A percentile compares a stretch with the other conserved stretches of the same genome.
These are phyloP conservation scores for Nidularia sp. DNA, from an alignment of 768 basidiomycete genomes.

Conservation along the genomic window DNA sequence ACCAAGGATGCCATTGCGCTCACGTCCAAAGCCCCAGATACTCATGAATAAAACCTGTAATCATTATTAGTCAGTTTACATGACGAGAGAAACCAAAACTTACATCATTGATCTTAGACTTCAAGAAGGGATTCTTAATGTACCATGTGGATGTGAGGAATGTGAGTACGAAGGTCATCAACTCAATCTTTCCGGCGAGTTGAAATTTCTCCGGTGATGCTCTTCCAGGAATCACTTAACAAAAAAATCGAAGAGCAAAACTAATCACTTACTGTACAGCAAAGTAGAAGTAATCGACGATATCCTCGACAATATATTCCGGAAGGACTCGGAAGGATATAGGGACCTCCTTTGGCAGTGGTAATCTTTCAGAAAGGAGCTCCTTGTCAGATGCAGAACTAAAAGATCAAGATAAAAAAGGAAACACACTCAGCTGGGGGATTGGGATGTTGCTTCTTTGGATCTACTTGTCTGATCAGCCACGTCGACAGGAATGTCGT, in stretches of 20 bases:
- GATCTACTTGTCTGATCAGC: conserved; percentile 89
- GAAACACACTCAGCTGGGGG: conserved; percentile 58
- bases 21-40: conserved; percentile 61
- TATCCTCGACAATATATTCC: conserved; percentile 91
- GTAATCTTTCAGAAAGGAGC: conserved; percentile 49
- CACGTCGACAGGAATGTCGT: conserved; percentile 90
- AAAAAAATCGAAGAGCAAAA: background rate
- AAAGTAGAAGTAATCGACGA: conserved; percentile 86
- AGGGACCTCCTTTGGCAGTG: conserved; percentile 82
- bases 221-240: conserved; percentile 22
- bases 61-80: background rate
- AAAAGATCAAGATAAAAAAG: background rate
- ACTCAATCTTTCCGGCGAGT: conserved; percentile 77
- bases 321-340: conserved; percentile 83
- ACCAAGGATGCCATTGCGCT: conserved; percentile 71
- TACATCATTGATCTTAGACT: conserved; percentile 94
- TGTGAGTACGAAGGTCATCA: conserved; percentile 83
- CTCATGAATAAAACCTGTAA: conserved; percentile 70
- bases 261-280: conserved; percentile 60
- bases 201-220: conserved; percentile 78
- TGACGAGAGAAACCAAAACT: conserved; percentile 10
- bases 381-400: background rate
- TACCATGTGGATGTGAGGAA: conserved; percentile 95
- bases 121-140: conserved; percentile 98
- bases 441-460: conserved; percentile 70